Percentiles rank a stretch among this genome's conserved stretches.
Evolutionary conservation across 2,329 filamentous ascomycete genomes (phyloP).

Genomic region (Trichoderma polysporum): DNA sequence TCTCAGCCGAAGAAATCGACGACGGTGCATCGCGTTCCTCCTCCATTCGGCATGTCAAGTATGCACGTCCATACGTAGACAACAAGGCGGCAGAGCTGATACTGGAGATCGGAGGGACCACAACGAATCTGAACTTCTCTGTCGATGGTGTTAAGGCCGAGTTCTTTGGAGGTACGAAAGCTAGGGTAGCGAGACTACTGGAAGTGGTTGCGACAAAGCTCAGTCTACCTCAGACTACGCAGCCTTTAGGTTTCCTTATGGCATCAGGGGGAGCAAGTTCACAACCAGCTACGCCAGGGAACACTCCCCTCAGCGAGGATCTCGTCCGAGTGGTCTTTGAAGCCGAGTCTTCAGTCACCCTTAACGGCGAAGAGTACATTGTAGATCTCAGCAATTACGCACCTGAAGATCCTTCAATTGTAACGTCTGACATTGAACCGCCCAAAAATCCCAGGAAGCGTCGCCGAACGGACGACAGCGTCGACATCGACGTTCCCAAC

Average conservation of each 20-base stretch:
- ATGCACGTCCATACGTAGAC: slow-evolving; percentile 84
- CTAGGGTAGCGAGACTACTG: slow-evolving; percentile 70
- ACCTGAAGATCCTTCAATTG: slow-evolving; percentile 31
- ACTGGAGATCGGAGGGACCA: slow-evolving; percentile 73
- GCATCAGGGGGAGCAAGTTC: slow-evolving; percentile 60
- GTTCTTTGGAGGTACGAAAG: slow-evolving; percentile 70
- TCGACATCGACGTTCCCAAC: slow-evolving; percentile 10
- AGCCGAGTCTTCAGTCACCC: slow-evolving; percentile 54
- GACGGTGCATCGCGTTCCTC: slow-evolving; percentile 27
- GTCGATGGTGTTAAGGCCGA: slow-evolving; percentile 53
- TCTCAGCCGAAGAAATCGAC: slow-evolving; percentile 49
- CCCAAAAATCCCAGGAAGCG: slow-evolving; percentile 46
- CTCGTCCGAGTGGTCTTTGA: slow-evolving; percentile 65
- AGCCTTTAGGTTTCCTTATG: slow-evolving; percentile 67
- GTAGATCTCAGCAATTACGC: slow-evolving; percentile 22
- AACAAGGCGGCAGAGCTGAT: slow-evolving; percentile 70
- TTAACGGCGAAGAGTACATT: slow-evolving; percentile 56
- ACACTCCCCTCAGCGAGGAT: slow-evolving; percentile 68
- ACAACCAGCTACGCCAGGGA: slow-evolving; percentile 65
- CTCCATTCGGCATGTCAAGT: slow-evolving; percentile 62
- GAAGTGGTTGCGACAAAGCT: slow-evolving; percentile 81
- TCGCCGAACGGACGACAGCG: slow-evolving; percentile 40
- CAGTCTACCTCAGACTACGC: slow-evolving; percentile 60
- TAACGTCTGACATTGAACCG: slow-evolving; percentile 26
- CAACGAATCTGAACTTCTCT: slow-evolving; percentile 55